These are phyloP conservation scores for Pseudonectria foliicola DNA, from an alignment of 2,329 filamentous ascomycete genomes.

Conservation along the genomic window DNA sequence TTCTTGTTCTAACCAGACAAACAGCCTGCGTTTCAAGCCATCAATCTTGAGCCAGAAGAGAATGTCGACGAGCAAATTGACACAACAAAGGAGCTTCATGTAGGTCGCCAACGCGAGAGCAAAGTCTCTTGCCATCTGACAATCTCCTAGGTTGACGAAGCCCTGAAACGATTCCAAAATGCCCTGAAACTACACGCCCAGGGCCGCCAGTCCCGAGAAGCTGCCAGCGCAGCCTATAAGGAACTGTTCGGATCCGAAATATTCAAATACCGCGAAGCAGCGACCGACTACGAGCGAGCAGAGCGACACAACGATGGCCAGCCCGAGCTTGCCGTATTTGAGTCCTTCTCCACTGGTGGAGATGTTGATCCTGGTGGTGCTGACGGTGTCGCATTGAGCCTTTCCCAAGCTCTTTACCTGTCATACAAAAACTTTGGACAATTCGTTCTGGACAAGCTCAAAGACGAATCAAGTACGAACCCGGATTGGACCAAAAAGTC, in stretches of 20 bases:
- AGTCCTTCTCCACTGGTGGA: slow-evolving; percentile 44
- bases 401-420: slow-evolving; percentile 85
- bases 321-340: slow-evolving; percentile 32
- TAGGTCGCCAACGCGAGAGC: slow-evolving; percentile 18
- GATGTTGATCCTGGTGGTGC: slow-evolving; percentile 53
- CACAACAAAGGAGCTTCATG: slow-evolving; percentile 88
- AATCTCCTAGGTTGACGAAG: slow-evolving; percentile 69
- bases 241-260: slow-evolving; percentile 87
- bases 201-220: slow-evolving; percentile 65
- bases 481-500: slow-evolving; percentile 36
- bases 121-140: slow-evolving; percentile 4
- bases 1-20: slow-evolving; percentile 3
- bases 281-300: slow-evolving; percentile 74
- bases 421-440: slow-evolving; percentile 95
- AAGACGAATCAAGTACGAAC: slow-evolving; percentile 36
- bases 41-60: slow-evolving; percentile 92
- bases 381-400: slow-evolving; percentile 69
- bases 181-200: slow-evolving; percentile 89
- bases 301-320: slow-evolving; percentile 47
- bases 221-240: slow-evolving; percentile 75
- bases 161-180: slow-evolving; percentile 86
- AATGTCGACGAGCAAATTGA: slow-evolving; percentile 86
- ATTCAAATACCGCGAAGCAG: slow-evolving; percentile 82
- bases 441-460: slow-evolving; percentile 66
- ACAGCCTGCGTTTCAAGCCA: slow-evolving; percentile 67